Conservation (phyloP, 106 monocot species). For the Gastrodia elata region DNA sequence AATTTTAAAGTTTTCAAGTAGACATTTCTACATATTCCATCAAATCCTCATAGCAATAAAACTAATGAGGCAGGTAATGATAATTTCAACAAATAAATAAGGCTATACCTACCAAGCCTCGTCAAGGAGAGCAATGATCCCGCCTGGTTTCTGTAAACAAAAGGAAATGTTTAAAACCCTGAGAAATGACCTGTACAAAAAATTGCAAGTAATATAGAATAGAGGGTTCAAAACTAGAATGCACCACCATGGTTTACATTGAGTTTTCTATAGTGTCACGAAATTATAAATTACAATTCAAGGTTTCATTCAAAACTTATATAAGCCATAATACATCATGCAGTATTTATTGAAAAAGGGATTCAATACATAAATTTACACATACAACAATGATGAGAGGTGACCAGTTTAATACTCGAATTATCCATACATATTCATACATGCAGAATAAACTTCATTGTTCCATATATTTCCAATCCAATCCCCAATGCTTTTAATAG, state of each 20-base stretch:
- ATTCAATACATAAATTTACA: not conserved
- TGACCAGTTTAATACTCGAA: not conserved
- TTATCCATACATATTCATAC: not conserved
- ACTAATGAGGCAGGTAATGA: constrained; percentile 1
- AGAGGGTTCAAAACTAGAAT: too few species aligned
- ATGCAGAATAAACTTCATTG: not conserved
- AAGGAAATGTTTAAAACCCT: not conserved
- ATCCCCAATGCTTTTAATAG: not conserved
- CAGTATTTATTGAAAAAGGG: not conserved
- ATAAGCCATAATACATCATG: not conserved
- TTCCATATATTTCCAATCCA: not conserved
- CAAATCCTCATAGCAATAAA: not conserved
- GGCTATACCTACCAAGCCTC: constrained; percentile 73
- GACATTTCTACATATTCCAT: not conserved
- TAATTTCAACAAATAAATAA: constrained; percentile 6
- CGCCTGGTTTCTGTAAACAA: constrained; percentile 78
- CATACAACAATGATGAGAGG: not conserved
- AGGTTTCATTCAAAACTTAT: not conserved
- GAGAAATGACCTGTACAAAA: not conserved
- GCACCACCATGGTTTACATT: not conserved
- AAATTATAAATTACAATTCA: not conserved
- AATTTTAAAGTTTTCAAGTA: not conserved
- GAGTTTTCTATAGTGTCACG: not conserved
- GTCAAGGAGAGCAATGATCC: constrained; percentile 83
- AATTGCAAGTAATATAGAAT: not conserved